Conservation (phyloP, 2,329 filamentous ascomycete species). For the Sclerotinia glacialis region DNA sequence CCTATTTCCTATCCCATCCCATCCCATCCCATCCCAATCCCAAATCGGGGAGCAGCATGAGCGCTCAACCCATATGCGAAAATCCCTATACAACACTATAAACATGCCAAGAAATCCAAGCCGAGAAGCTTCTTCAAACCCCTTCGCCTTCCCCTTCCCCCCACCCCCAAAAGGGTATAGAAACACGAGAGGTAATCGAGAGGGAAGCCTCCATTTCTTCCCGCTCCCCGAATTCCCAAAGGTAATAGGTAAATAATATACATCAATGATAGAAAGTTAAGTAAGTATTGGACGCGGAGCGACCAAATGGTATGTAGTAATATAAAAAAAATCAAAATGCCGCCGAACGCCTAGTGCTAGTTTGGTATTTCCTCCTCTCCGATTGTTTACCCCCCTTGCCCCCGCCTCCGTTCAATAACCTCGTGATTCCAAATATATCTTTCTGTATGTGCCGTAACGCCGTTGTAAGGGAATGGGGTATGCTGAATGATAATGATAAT, state of each 20-base stretch:
- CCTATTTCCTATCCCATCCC: not conserved
- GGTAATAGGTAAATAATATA: slow-evolving; percentile 1
- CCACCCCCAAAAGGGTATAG: not conserved
- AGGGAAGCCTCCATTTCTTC: not conserved
- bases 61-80: slow-evolving; percentile 19
- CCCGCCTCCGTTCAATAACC: not conserved
- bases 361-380: slow-evolving; percentile 19
- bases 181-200: not conserved
- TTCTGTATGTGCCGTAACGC: slow-evolving; percentile 15
- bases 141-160: not conserved
- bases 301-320: slow-evolving; percentile 4
- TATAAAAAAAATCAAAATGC: not conserved
- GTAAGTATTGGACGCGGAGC: not conserved
- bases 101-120: not conserved
- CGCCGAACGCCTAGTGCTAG: slow-evolving; percentile 10
- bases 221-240: not conserved
- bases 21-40: slow-evolving; percentile 1
- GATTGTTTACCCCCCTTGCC: not conserved
- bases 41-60: slow-evolving; percentile 13
- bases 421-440: slow-evolving; percentile 10
- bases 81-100: not conserved
- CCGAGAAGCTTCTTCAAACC: not conserved
- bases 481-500: slow-evolving; percentile 15
- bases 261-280: slow-evolving; percentile 7
- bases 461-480: slow-evolving; percentile 15